phyloP scores from a whole-genome alignment of 345 rosid species.

The Leavenworthia alabamica region DNA sequence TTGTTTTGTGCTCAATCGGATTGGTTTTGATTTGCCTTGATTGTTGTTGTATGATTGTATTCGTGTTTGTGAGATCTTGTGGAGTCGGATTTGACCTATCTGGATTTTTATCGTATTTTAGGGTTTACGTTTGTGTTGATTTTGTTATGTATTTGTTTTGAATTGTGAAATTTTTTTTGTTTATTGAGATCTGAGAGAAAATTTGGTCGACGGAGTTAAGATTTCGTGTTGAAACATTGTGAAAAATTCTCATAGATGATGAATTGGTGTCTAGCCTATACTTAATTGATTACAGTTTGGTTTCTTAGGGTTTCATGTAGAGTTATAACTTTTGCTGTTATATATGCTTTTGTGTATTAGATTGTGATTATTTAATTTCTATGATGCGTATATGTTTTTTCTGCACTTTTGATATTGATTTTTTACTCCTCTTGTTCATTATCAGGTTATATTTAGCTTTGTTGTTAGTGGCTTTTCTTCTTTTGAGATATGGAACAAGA shows the following conservation, averaged over 20 bases:
- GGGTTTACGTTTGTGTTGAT: neutral
- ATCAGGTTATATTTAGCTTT: constrained; percentile 52
- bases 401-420: neutral
- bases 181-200: neutral
- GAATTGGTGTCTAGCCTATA: neutral
- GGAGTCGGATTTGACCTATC: neutral
- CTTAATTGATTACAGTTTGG: neutral
- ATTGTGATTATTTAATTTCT: neutral
- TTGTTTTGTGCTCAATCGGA: constrained; percentile 5
- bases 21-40: constrained; percentile 11
- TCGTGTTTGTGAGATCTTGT: constrained; percentile 7
- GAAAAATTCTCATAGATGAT: neutral
- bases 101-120: neutral
- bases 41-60: neutral
- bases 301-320: neutral
- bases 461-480: constrained; percentile 36
- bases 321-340: neutral
- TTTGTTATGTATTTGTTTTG: neutral
- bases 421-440: constrained; percentile 7
- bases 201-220: neutral
- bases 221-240: neutral
- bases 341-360: too few relatives aligned
- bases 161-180: constrained; percentile 1
- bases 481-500: constrained; percentile 66
- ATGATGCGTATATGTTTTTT: neutral